Conservation (phyloP, 1,284 basidiomycete species). For the Cutaneotrichosporon arboriforme region DNA sequence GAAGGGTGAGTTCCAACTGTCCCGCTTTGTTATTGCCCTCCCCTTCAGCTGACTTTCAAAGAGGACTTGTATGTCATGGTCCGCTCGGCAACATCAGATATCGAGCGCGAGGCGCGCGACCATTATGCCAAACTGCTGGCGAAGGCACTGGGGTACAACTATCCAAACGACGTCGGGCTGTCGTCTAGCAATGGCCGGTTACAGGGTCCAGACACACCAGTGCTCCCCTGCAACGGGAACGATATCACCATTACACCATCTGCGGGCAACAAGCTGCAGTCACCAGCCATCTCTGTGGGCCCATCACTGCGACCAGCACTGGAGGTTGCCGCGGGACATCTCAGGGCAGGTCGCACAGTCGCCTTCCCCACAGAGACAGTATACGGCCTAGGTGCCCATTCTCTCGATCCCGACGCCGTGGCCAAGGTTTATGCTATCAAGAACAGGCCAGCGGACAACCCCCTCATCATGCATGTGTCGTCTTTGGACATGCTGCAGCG, state of each 20-base stretch:
- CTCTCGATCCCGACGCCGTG: slow-evolving; percentile 61
- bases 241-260: background rate
- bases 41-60: background rate
- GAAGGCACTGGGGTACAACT: slow-evolving; percentile 1
- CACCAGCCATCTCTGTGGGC: slow-evolving; percentile 27
- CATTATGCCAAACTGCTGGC: slow-evolving; percentile 14
- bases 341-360: slow-evolving; percentile 52
- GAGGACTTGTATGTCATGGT: slow-evolving; percentile 25
- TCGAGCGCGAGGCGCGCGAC: slow-evolving; percentile 13
- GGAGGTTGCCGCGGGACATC: slow-evolving; percentile 31
- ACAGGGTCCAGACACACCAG: background rate
- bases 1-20: slow-evolving; percentile 4
- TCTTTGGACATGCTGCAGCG: slow-evolving; percentile 71
- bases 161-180: background rate
- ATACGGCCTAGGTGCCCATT: slow-evolving; percentile 88
- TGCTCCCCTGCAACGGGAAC: background rate
- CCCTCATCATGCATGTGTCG: slow-evolving; percentile 93
- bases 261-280: slow-evolving; percentile 28
- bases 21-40: no score
- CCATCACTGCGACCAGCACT: slow-evolving; percentile 26
- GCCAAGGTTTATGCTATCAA: slow-evolving; percentile 81
- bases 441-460: slow-evolving; percentile 90
- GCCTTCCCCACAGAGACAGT: slow-evolving; percentile 98
- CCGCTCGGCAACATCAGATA: slow-evolving; percentile 9
- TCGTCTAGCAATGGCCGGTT: background rate